Conservation (phyloP, 768 basidiomycete genomes). For the Boletus rubropictus region DNA sequence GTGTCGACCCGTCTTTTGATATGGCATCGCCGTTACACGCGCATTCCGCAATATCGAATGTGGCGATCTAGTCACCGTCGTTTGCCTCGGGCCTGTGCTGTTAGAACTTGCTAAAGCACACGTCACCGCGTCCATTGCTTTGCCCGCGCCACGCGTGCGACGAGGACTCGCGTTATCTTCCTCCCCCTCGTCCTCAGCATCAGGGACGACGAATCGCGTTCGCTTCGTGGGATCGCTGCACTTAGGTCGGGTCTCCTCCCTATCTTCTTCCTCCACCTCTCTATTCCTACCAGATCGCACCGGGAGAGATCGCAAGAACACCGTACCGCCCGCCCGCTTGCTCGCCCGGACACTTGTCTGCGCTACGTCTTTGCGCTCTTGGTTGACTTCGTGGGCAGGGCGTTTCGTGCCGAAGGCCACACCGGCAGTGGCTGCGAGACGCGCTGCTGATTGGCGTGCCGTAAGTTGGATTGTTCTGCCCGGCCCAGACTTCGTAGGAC, state of each 20-base stretch:
- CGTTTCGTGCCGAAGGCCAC: neutral
- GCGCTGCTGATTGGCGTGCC: neutral
- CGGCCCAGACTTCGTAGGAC: neutral
- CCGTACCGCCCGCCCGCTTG: neutral
- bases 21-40: neutral
- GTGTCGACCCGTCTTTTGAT: neutral
- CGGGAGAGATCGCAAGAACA: neutral
- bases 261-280: neutral
- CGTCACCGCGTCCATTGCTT: too few species aligned
- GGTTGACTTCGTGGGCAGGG: neutral
- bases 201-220: constrained; percentile 13
- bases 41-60: neutral
- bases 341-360: neutral
- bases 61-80: neutral
- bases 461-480: neutral
- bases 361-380: neutral
- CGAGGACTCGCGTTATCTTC: neutral
- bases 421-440: neutral
- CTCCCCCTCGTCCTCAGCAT: neutral
- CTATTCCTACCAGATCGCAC: neutral
- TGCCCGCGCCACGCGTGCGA: neutral
- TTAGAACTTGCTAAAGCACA: neutral
- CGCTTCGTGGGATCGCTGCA: constrained; percentile 1
- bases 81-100: neutral
- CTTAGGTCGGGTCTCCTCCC: neutral